phyloP scores from a whole-genome alignment of 1,284 basidiomycete genomes.

The Leccinum fuscescens region DNA sequence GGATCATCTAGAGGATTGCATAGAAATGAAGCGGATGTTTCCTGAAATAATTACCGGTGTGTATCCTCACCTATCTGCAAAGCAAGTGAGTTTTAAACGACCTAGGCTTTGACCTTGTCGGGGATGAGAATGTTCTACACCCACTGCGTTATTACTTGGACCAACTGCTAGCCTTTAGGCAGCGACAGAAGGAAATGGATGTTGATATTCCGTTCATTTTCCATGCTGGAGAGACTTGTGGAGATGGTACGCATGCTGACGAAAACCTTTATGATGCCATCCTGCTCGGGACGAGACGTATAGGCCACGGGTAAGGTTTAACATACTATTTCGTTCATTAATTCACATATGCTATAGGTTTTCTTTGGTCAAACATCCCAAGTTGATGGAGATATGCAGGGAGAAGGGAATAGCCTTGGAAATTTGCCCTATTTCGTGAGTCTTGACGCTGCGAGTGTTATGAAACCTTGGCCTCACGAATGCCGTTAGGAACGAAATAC shows the following conservation, averaged over 20 bases:
- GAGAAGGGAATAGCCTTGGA: conserved; percentile 66
- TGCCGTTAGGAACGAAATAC: conserved; percentile 57
- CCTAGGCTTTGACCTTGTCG: conserved; percentile 77
- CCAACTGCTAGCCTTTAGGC: conserved; percentile 58
- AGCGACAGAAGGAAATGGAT: conserved; percentile 53
- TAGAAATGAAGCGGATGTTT: conserved; percentile 70
- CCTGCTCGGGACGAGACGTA: conserved; percentile 71
- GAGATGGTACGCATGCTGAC: conserved; percentile 69
- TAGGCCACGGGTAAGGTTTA: conserved; percentile 68
- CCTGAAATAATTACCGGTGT: conserved; percentile 69
- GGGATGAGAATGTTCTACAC: conserved; percentile 63
- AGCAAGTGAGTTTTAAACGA: background rate
- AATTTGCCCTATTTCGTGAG: conserved; percentile 71
- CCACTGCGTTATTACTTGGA: conserved; percentile 67
- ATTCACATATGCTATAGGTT: conserved; percentile 42
- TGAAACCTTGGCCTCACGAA: conserved; percentile 10
- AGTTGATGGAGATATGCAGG: conserved; percentile 63
- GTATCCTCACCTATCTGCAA: conserved; percentile 8
- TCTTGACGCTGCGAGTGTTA: conserved; percentile 8
- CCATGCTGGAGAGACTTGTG: conserved; percentile 77
- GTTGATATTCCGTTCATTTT: conserved; percentile 76
- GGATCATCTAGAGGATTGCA: conserved; percentile 72
- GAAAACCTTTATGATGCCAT: conserved; percentile 79
- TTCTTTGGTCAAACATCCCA: conserved; percentile 72
- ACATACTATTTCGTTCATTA: background rate